Conservation (phyloP, 2,329 filamentous ascomycete genomes). For the Colletotrichum neosansevieriae region DNA sequence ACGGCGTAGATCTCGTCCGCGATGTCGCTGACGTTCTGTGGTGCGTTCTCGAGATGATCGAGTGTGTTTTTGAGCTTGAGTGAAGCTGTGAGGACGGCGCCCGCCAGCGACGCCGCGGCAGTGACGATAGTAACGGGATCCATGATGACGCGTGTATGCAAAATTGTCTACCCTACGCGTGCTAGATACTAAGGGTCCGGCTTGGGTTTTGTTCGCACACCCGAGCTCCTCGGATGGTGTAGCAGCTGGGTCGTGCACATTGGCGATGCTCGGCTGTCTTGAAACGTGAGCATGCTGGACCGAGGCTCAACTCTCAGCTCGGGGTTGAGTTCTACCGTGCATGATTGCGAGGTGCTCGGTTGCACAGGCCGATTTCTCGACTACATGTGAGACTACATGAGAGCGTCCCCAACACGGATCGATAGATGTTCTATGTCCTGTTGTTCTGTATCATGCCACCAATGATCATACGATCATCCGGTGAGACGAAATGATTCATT, state of each 20-base stretch:
- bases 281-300: constrained; percentile 6
- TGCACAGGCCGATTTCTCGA: too few species aligned
- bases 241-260: background rate
- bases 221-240: background rate
- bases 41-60: constrained; percentile 28
- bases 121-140: constrained; percentile 45
- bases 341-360: background rate
- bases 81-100: constrained; percentile 29
- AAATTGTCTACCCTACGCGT: too few species aligned
- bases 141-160: constrained; percentile 37
- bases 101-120: constrained; percentile 33
- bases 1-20: constrained; percentile 37
- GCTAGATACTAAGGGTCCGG: too few species aligned
- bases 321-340: constrained; percentile 11
- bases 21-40: constrained; percentile 28
- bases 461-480: too few species aligned
- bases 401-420: background rate
- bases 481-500: too few species aligned
- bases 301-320: constrained; percentile 8
- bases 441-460: too few species aligned
- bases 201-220: background rate
- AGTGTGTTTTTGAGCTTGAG: constrained; percentile 34
- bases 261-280: background rate
- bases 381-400: background rate
- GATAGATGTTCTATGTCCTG: too few species aligned